A percentile compares a stretch with the other conserved stretches of the same genome.
Evolutionary conservation across 495 filamentous ascomycete genomes (phyloP).

Genomic region (Antarctomyces pellizariae): DNA sequence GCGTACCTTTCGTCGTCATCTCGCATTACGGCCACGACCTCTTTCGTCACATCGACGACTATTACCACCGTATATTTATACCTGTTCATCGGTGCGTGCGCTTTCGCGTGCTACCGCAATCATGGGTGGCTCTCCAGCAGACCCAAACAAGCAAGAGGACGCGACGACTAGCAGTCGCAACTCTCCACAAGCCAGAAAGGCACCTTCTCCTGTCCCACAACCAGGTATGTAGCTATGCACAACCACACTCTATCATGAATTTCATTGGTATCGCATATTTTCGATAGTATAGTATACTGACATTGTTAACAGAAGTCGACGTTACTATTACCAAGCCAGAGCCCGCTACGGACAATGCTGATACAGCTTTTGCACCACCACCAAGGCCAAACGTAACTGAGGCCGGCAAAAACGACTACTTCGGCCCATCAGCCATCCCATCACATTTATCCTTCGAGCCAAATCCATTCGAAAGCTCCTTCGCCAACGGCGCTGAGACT

Average conservation of each 20-base stretch:
- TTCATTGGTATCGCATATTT: background rate
- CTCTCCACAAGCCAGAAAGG: slow-evolving; percentile 3
- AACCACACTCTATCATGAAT: background rate
- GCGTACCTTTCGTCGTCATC: no score
- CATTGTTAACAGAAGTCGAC: background rate
- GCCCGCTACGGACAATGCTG: slow-evolving; percentile 1
- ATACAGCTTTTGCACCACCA: slow-evolving; percentile 42
- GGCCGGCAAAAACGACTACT: slow-evolving; percentile 44
- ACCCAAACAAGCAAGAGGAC: slow-evolving; percentile 5
- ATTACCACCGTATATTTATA: no score
- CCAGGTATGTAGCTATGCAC: background rate
- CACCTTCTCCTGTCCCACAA: slow-evolving; percentile 1
- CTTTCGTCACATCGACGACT: no score
- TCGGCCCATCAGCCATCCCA: slow-evolving; percentile 38
- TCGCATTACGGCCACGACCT: no score
- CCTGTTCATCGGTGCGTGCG: no score
- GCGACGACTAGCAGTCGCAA: slow-evolving; percentile 6
- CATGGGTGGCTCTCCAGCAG: slow-evolving; percentile 9
- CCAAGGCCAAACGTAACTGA: slow-evolving; percentile 37
- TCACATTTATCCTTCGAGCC: slow-evolving; percentile 54
- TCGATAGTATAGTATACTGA: slow-evolving; percentile 1
- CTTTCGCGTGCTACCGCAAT: no score
- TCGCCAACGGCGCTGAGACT: slow-evolving; percentile 50
- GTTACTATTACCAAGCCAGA: background rate
- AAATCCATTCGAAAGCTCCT: slow-evolving; percentile 92